These are phyloP conservation scores for Podospora fimiseda DNA, from an alignment of 495 filamentous ascomycete genomes.

Conservation along the genomic window DNA sequence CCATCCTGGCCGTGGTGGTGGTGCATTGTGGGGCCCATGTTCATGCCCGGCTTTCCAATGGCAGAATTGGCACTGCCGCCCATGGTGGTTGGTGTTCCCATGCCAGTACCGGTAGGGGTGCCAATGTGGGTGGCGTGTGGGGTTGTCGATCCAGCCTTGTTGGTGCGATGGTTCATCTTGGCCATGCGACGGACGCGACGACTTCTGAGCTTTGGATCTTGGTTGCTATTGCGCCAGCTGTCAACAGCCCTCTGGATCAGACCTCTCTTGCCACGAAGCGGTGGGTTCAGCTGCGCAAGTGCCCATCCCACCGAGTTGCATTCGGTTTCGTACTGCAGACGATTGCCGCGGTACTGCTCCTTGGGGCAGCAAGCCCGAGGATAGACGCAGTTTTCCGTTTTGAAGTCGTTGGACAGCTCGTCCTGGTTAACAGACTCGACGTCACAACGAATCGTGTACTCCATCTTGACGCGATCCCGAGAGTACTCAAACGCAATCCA, in stretches of 20 bases:
- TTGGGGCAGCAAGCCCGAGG: slow-evolving; percentile 91
- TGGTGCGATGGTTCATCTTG: slow-evolving; percentile 73
- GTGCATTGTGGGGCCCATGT: slow-evolving; percentile 53
- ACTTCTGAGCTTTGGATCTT: slow-evolving; percentile 84
- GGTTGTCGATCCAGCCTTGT: slow-evolving; percentile 49
- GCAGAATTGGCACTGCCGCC: slow-evolving; percentile 35
- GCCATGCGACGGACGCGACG: slow-evolving; percentile 88
- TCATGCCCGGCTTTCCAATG: slow-evolving; percentile 51
- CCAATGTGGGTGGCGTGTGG: slow-evolving; percentile 42
- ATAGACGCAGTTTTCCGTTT: slow-evolving; percentile 96
- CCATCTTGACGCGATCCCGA: slow-evolving; percentile 96
- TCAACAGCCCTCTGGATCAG: slow-evolving; percentile 96
- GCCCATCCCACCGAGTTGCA: slow-evolving; percentile 99
- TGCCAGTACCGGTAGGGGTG: slow-evolving; percentile 49
- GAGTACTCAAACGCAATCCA: slow-evolving; percentile 99
- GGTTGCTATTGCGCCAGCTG: slow-evolving; percentile 98
- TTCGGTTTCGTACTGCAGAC: slow-evolving; percentile 92
- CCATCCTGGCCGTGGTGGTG: slow-evolving; percentile 74
- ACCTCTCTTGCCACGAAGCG: slow-evolving; percentile 84
- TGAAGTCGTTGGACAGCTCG: slow-evolving; percentile 77
- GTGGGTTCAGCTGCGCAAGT: slow-evolving; percentile 84
- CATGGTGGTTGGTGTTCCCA: slow-evolving; percentile 47
- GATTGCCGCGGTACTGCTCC: slow-evolving; percentile 92
- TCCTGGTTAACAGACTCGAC: slow-evolving; percentile 95
- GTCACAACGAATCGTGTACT: slow-evolving; percentile 97